Percentiles rank a stretch among this genome's conserved stretches.
phyloP scores from a whole-genome alignment of 2,329 filamentous ascomycete species.

The Polytolypa hystricis region DNA sequence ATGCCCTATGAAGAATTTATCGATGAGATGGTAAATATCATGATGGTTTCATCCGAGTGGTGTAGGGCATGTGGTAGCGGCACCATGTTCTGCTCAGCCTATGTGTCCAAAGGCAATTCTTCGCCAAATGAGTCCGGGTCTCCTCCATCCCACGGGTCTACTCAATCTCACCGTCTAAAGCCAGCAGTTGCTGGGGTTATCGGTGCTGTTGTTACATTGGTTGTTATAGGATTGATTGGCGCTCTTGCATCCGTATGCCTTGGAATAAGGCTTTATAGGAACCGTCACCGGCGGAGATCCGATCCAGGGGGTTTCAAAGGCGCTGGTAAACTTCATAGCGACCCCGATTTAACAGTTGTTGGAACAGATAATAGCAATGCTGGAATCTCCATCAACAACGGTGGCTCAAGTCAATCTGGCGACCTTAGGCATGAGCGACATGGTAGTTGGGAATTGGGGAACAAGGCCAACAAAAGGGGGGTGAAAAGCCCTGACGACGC shows the following conservation, averaged over 20 bases:
- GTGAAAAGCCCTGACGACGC: slow-evolving; percentile 12
- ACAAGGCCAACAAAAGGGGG: slow-evolving; percentile 20
- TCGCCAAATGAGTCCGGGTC: slow-evolving; percentile 10
- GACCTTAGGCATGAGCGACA: slow-evolving; percentile 40
- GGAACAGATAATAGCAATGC: slow-evolving; percentile 4
- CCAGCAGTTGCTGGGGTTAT: slow-evolving; percentile 45
- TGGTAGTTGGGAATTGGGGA: slow-evolving; percentile 47
- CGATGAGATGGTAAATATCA: slow-evolving; percentile 32
- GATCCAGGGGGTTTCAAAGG: slow-evolving; percentile 47
- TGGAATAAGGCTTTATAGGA: slow-evolving; percentile 36
- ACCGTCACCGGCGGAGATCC: slow-evolving; percentile 16
- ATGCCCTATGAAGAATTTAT: slow-evolving; percentile 43
- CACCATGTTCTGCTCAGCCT: slow-evolving; percentile 41
- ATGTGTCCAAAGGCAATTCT: slow-evolving; percentile 16
- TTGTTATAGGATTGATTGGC: slow-evolving; percentile 20
- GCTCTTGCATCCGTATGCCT: slow-evolving; percentile 29
- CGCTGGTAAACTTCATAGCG: slow-evolving; percentile 41
- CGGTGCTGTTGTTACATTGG: slow-evolving; percentile 43
- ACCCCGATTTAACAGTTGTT: slow-evolving; percentile 38
- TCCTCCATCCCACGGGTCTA: no score
- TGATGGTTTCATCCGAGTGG: slow-evolving; percentile 39
- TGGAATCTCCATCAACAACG: background rate
- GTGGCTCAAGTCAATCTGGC: slow-evolving; percentile 8
- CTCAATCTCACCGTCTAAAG: slow-evolving; percentile 18
- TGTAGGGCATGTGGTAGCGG: slow-evolving; percentile 38